A percentile compares a stretch with the other conserved stretches of the same genome.
These are phyloP conservation scores for Xylaria sp. DNA, from an alignment of 2,329 filamentous ascomycete genomes.

Conservation along the genomic window DNA sequence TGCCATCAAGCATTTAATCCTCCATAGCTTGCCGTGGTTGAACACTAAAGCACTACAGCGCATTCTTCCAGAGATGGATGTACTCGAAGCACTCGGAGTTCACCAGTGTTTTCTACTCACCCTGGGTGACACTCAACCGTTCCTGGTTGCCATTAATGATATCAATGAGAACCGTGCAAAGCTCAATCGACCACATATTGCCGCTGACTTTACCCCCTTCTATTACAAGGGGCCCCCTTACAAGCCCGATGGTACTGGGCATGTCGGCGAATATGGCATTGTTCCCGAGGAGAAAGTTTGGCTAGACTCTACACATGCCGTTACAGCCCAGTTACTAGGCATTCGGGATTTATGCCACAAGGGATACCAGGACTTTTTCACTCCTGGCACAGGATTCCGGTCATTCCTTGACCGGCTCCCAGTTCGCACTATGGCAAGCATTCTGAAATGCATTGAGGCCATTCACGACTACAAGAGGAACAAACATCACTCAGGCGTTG, in stretches of 20 bases:
- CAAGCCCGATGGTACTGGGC: constrained; percentile 25
- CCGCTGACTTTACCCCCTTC: constrained; percentile 37
- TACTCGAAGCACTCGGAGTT: constrained; percentile 41
- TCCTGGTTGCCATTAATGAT: constrained; percentile 38
- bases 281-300: constrained; percentile 37
- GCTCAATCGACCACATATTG: neutral
- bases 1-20: constrained; percentile 39
- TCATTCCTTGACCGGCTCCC: constrained; percentile 45
- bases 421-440: constrained; percentile 30
- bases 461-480: constrained; percentile 28
- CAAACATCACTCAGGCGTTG: constrained; percentile 6
- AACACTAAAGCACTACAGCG: constrained; percentile 35
- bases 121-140: constrained; percentile 35
- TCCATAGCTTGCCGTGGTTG: constrained; percentile 44
- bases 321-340: constrained; percentile 33
- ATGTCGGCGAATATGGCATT: constrained; percentile 41
- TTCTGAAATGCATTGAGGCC: constrained; percentile 40
- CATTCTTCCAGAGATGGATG: constrained; percentile 37
- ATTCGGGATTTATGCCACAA: constrained; percentile 33
- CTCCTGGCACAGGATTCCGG: constrained; percentile 42
- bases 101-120: constrained; percentile 48
- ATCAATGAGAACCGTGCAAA: constrained; percentile 32
- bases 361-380: constrained; percentile 40
- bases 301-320: constrained; percentile 34
- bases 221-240: constrained; percentile 41